Evolutionary conservation across 495 filamentous ascomycete genomes (phyloP), one percentile per base, ranked within the genome.

Genomic region (Corynascus novoguineensis): DNA sequence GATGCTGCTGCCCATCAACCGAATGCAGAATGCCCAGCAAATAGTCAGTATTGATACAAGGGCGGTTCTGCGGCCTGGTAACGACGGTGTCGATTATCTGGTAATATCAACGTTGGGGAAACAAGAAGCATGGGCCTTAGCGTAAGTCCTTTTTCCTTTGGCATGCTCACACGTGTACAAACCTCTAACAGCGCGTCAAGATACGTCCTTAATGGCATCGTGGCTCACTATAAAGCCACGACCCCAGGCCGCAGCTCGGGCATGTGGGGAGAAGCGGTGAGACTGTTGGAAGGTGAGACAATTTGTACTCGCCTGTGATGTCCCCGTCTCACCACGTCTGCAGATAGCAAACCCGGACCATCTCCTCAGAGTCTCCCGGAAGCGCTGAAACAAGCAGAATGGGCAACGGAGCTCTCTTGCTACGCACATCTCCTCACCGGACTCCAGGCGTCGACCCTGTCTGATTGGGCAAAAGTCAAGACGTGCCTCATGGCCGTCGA

Each of bases 1-100:
- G n/a, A 83, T 99, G 42, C 73, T 81, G 14, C 74, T 99, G 32
- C 87, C 89, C 0, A 78, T 99, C 25, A 62, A 58, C 21, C 63
- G 64, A 11, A 50, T 62, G 51, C 50, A 52, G 12, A 70, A 63
- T 46, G 27, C 60, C 1, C 38, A 45, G 27, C 55, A 57, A 32
- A 81, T 81, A 14, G 78, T 97, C 51, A 92, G 85, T 49, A 66
- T 65, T 14, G 82, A 84, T 51, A 80, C 82, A 3, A 71, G 75
- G 27, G 76, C 71, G 8, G 66, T 85, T 25, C 51, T 82, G 44
- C 76, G 74, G 7, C 76, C 77, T 49, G 80, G 79, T 5, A 64
- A 69, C 11, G 75, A 77, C 35, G 64, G 68, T 53, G 58, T 64
- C 12, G 76, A 79, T 50, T 78, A 74, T 49, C 62, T 83, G 6